Percentiles rank a stretch among this genome's conserved stretches.
These are phyloP conservation scores for Boletellus dicymbophilus DNA, from an alignment of 1,284 basidiomycete genomes.

Conservation along the genomic window DNA sequence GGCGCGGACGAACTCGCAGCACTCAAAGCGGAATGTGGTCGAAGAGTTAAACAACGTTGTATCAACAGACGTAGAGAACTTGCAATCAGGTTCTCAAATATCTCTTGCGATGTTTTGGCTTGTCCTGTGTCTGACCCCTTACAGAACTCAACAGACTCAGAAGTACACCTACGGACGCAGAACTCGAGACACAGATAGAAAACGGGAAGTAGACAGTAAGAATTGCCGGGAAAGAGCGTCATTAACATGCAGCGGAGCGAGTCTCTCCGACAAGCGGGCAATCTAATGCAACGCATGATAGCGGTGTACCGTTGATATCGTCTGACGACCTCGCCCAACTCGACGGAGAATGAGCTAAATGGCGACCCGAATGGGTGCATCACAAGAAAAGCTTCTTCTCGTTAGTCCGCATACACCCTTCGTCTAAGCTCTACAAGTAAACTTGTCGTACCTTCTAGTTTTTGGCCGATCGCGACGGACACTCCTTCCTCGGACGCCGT, in stretches of 20 bases:
- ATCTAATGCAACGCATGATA: slow-evolving; percentile 51
- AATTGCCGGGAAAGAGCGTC: background rate
- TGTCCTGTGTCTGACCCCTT: no score
- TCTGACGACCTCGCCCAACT: slow-evolving; percentile 61
- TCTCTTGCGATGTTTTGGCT: no score
- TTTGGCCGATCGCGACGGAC: slow-evolving; percentile 77
- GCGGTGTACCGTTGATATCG: slow-evolving; percentile 66
- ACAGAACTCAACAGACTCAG: slow-evolving; percentile 70
- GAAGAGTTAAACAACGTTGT: slow-evolving; percentile 64
- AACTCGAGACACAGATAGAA: slow-evolving; percentile 54
- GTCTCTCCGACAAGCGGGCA: no score
- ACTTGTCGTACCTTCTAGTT: slow-evolving; percentile 39
- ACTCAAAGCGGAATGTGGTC: slow-evolving; percentile 54
- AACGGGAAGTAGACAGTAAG: slow-evolving; percentile 46
- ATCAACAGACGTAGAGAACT: slow-evolving; percentile 41
- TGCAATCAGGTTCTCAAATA: slow-evolving; percentile 26
- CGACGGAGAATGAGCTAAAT: slow-evolving; percentile 67
- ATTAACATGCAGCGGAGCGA: no score
- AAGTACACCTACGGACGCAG: slow-evolving; percentile 65
- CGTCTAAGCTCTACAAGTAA: background rate
- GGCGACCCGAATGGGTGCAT: slow-evolving; percentile 72
- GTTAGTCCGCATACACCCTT: slow-evolving; percentile 40
- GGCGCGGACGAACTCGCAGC: slow-evolving; percentile 57
- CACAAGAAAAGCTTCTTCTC: slow-evolving; percentile 68
- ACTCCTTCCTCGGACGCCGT: slow-evolving; percentile 59